A percentile compares a stretch with the other conserved stretches of the same genome.
Evolutionary conservation across 2,329 filamentous ascomycete genomes (phyloP).

Genomic region (Fusarium sp.): DNA sequence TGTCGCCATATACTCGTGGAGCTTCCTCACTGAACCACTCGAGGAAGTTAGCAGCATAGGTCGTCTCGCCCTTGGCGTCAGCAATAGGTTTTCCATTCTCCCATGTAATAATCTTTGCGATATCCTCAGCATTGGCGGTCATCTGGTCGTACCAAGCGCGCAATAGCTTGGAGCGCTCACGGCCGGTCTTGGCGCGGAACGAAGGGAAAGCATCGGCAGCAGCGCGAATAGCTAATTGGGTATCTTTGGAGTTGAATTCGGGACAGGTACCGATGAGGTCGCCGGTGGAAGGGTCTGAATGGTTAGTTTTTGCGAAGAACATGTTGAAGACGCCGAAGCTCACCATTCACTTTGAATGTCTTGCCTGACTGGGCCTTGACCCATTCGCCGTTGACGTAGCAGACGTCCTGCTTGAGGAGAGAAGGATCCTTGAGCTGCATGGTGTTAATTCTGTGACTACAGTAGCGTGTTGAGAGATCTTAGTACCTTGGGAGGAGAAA

Average conservation of each 20-base stretch:
- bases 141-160: conserved; percentile 87
- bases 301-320: conserved; percentile 17
- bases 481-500: conserved; percentile 62
- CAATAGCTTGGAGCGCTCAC: conserved; percentile 81
- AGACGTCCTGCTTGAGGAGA: conserved; percentile 85
- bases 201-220: conserved; percentile 81
- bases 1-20: conserved; percentile 80
- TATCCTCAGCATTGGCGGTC: conserved; percentile 82
- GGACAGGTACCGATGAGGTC: conserved; percentile 86
- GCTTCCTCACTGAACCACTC: conserved; percentile 89
- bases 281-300: conserved; percentile 83
- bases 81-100: conserved; percentile 90
- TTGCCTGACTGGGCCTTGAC: conserved; percentile 86
- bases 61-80: conserved; percentile 80
- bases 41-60: conserved; percentile 82
- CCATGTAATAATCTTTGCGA: conserved; percentile 87
- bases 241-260: conserved; percentile 85
- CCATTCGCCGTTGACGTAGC: conserved; percentile 96
- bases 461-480: neutral
- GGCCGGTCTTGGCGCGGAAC: conserved; percentile 80
- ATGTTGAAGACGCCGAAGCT: conserved; percentile 21
- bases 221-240: conserved; percentile 85
- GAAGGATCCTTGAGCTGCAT: conserved; percentile 81
- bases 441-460: neutral
- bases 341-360: conserved; percentile 89